Base-by-base conservation (phyloP, 441 rosid species). In the Erodium texanum region DNA sequence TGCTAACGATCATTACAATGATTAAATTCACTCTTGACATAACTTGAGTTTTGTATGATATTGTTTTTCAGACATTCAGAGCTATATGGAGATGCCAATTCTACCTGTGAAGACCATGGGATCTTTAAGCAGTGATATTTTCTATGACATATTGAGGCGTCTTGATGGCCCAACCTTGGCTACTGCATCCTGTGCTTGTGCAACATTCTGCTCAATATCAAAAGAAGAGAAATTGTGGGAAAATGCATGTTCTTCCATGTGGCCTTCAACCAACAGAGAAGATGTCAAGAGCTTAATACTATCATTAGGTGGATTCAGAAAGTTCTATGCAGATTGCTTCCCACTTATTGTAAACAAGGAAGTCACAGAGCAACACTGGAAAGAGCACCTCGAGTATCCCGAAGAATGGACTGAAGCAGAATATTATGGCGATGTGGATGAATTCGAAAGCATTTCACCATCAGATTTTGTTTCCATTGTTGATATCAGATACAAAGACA, bases 351-450 rank as follows among this genome's bases (percentile, higher is more conserved):
- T 88, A 66, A 84, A 86, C 74, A 83, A 86, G 81, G 90, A 87
- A 43, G 84, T 85, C 43, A 65, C 71, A 0, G 87, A 84, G 68
- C 79, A 70, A 70, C 87, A 72, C 59, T 72, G 88, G 88, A 84
- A 81, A 64, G 79, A 76, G 27, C 73, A 74, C 72, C 75, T 78
- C 5, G 86, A 84, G 74, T 80, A 87, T 74, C 85, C 84, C 12
- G 89, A 81, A 67, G 93, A 87, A 67, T 86, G 86, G 90, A 82
- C 78, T 0, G 93, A 87, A 79, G 87, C 90, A n/a, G 90, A 87
- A 59, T 88, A 84, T 68, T 84, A 88, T 19, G 93, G 93, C 24
- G 90, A 83, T 41, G 38, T 64, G 6, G 81, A 79, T 69, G 89
- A 77, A 77, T 76, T 69, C 3, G 89, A 81, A 62, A 79, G 78